Evolutionary conservation across 2,329 filamentous ascomycete species (phyloP).

Genomic region (Knoxdaviesia capensis): DNA sequence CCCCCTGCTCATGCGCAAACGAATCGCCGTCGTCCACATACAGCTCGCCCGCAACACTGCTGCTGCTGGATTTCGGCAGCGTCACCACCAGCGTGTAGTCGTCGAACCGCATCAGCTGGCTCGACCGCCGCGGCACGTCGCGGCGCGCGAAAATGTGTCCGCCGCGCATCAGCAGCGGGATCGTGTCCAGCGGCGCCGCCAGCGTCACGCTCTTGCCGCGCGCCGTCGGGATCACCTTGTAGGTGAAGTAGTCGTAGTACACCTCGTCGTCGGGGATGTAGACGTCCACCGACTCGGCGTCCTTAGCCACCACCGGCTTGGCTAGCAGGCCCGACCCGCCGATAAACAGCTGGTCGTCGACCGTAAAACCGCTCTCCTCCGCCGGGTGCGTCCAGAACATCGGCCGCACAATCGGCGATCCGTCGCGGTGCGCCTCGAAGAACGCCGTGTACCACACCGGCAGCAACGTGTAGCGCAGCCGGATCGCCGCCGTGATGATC

Average conservation of each 20-base stretch:
- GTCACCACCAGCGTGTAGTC: slow-evolving; percentile 81
- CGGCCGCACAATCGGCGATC: slow-evolving; percentile 72
- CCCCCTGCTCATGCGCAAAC: slow-evolving; percentile 69
- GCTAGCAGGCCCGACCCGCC: slow-evolving; percentile 76
- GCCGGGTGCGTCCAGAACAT: slow-evolving; percentile 84
- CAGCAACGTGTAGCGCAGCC: slow-evolving; percentile 72
- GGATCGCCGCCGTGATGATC: slow-evolving; percentile 74
- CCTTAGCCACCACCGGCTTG: slow-evolving; percentile 73
- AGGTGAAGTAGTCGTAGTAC: slow-evolving; percentile 94
- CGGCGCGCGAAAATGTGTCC: slow-evolving; percentile 84
- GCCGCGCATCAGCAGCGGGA: slow-evolving; percentile 80
- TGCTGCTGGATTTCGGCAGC: slow-evolving; percentile 19
- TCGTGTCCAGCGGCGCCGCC: slow-evolving; percentile 61
- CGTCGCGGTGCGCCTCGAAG: slow-evolving; percentile 65
- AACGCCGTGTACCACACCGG: slow-evolving; percentile 97
- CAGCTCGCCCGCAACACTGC: slow-evolving; percentile 51
- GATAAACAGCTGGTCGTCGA: slow-evolving; percentile 89
- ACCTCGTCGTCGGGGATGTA: slow-evolving; percentile 77
- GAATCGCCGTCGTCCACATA: slow-evolving; percentile 91
- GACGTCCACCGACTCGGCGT: slow-evolving; percentile 50
- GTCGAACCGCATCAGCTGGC: slow-evolving; percentile 78
- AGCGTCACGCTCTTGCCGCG: slow-evolving; percentile 52
- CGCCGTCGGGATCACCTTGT: slow-evolving; percentile 47
- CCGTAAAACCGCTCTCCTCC: slow-evolving; percentile 67
- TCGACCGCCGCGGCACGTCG: slow-evolving; percentile 70